Conservation (phyloP, 495 filamentous ascomycete genomes). For the Chaetomium fimeti region DNA sequence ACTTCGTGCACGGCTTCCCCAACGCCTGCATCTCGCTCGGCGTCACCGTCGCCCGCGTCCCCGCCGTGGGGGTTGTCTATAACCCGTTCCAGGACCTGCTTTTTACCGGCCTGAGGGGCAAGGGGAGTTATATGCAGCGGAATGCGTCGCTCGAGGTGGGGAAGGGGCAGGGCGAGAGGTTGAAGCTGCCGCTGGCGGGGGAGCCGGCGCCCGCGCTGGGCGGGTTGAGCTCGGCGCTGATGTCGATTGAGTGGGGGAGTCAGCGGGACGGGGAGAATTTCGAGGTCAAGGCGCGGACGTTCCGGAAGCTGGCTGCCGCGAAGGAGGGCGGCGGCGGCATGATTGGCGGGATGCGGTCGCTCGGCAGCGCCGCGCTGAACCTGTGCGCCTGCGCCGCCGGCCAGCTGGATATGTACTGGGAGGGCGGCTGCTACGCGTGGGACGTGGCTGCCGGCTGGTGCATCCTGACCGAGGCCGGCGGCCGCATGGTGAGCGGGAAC, state of each 20-base stretch:
- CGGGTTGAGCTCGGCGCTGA: conserved; percentile 60
- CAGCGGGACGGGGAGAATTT: conserved; percentile 74
- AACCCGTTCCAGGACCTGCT: conserved; percentile 71
- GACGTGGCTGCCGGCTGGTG: conserved; percentile 92
- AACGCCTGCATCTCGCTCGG: conserved; percentile 81
- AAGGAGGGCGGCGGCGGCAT: conserved; percentile 69
- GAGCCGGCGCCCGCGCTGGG: conserved; percentile 48
- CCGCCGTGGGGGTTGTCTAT: conserved; percentile 78
- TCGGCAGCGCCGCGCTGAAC: conserved; percentile 83
- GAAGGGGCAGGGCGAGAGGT: conserved; percentile 26
- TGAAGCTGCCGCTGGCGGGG: conserved; percentile 57
- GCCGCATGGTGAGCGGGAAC: conserved; percentile 74
- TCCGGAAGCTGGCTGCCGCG: conserved; percentile 62
- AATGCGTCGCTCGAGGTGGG: conserved; percentile 35
- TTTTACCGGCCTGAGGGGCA: conserved; percentile 67
- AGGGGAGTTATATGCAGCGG: conserved; percentile 61
- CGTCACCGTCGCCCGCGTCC: conserved; percentile 60
- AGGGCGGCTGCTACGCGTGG: conserved; percentile 93
- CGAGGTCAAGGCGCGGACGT: conserved; percentile 68
- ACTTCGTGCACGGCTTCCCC: conserved; percentile 83
- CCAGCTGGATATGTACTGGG: conserved; percentile 83
- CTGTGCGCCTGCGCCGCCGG: conserved; percentile 78
- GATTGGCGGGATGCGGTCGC: conserved; percentile 73
- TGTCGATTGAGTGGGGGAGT: conserved; percentile 76
- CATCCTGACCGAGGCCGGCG: conserved; percentile 80